Percentiles rank a stretch among this genome's conserved stretches.
Evolutionary conservation across 1,284 basidiomycete species (phyloP).

Genomic region (Xanthoconium separans): DNA sequence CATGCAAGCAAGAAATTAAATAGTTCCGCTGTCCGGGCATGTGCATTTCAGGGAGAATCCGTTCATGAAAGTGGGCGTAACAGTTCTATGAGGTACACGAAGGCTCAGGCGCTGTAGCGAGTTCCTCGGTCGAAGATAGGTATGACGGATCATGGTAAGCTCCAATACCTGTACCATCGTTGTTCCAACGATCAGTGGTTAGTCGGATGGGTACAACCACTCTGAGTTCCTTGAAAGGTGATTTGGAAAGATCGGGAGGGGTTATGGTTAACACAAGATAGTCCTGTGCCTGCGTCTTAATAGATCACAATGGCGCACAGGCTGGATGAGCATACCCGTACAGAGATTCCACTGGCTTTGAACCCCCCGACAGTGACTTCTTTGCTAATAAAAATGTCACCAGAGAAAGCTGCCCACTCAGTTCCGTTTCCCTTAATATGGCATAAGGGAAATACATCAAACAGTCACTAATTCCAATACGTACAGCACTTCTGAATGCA

Average conservation of each 20-base stretch:
- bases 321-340: conserved; percentile 45
- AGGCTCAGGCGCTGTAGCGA: conserved; percentile 12
- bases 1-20: not conserved
- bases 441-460: conserved; percentile 6
- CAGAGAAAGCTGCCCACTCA: conserved; percentile 58
- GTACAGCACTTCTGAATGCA: conserved; percentile 53
- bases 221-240: conserved; percentile 58
- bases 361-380: conserved; percentile 57
- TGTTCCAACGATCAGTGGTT: conserved; percentile 60
- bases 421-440: conserved; percentile 52
- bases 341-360: conserved; percentile 60
- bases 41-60: not conserved
- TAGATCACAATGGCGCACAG: not conserved
- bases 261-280: conserved; percentile 59
- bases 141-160: conserved; percentile 27
- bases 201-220: conserved; percentile 61
- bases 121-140: conserved; percentile 32
- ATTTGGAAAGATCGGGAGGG: conserved; percentile 53
- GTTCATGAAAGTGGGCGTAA: not conserved
- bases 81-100: not conserved
- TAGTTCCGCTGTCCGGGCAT: not conserved
- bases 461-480: conserved; percentile 20
- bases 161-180: conserved; percentile 40
- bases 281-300: conserved; percentile 43
- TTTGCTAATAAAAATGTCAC: conserved; percentile 53